These are phyloP conservation scores for Blastobotrys serpentis DNA, from an alignment of 1,139 yeast genomes.

Conservation along the genomic window DNA sequence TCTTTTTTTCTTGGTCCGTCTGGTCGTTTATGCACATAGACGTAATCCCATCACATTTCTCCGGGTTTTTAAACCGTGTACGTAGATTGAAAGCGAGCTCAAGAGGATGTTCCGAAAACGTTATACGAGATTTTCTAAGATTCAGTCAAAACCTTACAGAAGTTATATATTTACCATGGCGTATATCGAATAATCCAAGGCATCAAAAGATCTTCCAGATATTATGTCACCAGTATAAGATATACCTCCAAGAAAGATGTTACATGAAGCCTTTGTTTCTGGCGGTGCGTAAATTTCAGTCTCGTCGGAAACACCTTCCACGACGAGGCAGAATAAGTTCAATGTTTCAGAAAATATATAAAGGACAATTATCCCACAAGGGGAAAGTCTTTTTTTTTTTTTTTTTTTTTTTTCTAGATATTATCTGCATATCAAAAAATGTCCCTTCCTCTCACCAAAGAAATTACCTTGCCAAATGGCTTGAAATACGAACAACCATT, in stretches of 20 bases:
- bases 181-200: no score
- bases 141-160: no score
- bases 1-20: neutral
- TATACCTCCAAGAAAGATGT: no score
- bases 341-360: slow-evolving; percentile 2
- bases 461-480: slow-evolving; percentile 59
- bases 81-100: neutral
- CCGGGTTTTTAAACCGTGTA: neutral
- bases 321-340: neutral
- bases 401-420: slow-evolving; percentile 3
- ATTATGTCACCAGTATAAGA: neutral
- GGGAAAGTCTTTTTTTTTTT: slow-evolving; percentile 8
- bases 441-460: slow-evolving; percentile 17
- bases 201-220: no score
- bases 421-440: slow-evolving; percentile 5
- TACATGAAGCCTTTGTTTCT: no score
- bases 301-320: slow-evolving; percentile 6
- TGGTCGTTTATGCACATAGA: neutral
- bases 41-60: neutral
- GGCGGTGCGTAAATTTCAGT: slow-evolving; percentile 2
- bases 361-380: neutral
- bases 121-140: no score
- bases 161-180: no score
- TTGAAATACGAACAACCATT: slow-evolving; percentile 60
- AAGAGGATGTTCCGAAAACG: no score